Conservation (phyloP, 345 rosid genomes). For the Nephelium lappaceum region DNA sequence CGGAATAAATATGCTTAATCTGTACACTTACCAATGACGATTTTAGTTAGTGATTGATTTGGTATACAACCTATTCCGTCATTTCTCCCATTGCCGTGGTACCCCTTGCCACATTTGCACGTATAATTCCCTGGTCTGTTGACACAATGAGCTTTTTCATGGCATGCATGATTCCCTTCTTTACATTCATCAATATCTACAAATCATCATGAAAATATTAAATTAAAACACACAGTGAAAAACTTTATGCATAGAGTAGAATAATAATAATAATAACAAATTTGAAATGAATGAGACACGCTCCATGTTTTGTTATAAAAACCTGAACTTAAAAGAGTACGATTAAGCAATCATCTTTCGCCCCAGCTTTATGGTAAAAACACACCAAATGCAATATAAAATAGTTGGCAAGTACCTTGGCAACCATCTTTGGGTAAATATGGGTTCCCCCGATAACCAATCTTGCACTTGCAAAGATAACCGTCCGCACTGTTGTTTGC, state of each 20-base stretch:
- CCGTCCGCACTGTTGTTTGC: background rate
- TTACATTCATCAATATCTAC: conserved; percentile 18
- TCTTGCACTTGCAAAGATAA: conserved; percentile 23
- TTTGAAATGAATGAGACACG: too few relatives aligned
- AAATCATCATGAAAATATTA: background rate
- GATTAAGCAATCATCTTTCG: too few relatives aligned
- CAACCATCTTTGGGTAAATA: conserved; percentile 24
- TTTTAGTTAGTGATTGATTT: background rate
- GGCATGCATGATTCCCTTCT: background rate
- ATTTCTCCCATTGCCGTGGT: conserved; percentile 34
- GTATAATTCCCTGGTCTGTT: conserved; percentile 21
- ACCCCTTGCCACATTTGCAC: conserved; percentile 36
- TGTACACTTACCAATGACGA: conserved; percentile 16
- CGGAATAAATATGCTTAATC: background rate
- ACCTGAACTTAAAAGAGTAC: too few relatives aligned
- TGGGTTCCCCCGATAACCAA: conserved; percentile 31
- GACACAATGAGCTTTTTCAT: background rate
- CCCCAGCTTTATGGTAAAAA: too few relatives aligned
- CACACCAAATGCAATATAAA: too few relatives aligned
- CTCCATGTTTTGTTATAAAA: too few relatives aligned
- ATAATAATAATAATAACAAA: background rate
- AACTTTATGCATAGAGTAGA: background rate
- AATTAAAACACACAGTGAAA: background rate
- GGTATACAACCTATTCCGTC: conserved; percentile 16
- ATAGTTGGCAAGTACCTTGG: conserved; percentile 22